Evolutionary conservation across 2,329 filamentous ascomycete genomes (phyloP).

Genomic region (Nemania sp.): DNA sequence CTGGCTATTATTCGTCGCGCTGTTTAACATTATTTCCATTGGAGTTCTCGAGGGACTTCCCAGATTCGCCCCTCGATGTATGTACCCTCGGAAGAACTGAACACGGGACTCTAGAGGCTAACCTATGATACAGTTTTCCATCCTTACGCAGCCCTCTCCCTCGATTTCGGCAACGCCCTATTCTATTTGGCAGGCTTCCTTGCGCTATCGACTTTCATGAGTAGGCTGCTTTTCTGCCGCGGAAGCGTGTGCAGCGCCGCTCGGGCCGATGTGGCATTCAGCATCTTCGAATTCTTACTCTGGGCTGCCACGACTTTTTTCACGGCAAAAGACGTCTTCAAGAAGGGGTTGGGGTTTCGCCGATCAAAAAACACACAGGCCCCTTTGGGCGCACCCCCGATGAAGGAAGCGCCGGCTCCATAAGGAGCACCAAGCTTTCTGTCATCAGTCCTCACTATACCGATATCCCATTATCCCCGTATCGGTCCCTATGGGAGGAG

Average conservation of each 20-base stretch:
- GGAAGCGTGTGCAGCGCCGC: conserved; percentile 68
- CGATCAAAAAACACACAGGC: conserved; percentile 35
- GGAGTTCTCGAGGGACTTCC: conserved; percentile 65
- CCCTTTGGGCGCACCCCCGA: conserved; percentile 51
- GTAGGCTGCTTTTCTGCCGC: conserved; percentile 66
- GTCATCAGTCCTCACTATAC: conserved; percentile 42
- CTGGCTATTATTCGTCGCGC: conserved; percentile 67
- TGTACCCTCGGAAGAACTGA: not conserved
- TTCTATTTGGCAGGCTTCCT: conserved; percentile 72
- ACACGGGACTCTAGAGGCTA: not conserved
- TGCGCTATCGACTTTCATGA: conserved; percentile 68
- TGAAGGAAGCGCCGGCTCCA: conserved; percentile 55
- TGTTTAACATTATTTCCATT: conserved; percentile 67
- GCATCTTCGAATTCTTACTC: conserved; percentile 64
- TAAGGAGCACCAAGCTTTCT: conserved; percentile 41
- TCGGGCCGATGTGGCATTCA: conserved; percentile 66
- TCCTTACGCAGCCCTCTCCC: conserved; percentile 60
- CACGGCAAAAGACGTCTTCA: conserved; percentile 61
- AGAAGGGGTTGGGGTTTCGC: conserved; percentile 54
- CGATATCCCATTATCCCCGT: conserved; percentile 51
- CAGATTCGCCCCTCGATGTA: conserved; percentile 59
- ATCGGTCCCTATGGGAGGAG: conserved; percentile 44
- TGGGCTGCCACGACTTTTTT: conserved; percentile 65
- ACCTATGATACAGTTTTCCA: conserved; percentile 55
- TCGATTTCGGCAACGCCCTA: conserved; percentile 65